Base-by-base conservation (phyloP, 176 grass and related monocot species). In the Chloris gayana region DNA sequence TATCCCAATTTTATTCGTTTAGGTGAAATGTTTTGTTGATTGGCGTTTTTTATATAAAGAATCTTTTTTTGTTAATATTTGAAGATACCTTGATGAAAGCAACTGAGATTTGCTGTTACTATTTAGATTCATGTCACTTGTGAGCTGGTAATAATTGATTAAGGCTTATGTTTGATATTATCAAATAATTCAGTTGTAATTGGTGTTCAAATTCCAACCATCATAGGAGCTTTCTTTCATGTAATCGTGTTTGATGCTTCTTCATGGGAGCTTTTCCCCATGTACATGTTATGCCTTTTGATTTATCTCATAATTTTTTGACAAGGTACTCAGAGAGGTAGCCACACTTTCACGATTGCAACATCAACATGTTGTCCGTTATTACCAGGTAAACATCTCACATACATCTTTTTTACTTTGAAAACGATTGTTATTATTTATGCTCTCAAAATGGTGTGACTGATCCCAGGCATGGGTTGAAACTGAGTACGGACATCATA, bases 331-430 rank as follows among this genome's bases (percentile, higher is more conserved):
- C 89, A 98, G 92, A 91, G 95, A 98, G 88, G 95, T 98, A 89
- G 92, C 92, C 35, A 94, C 95, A 70, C 90, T 98, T 70, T 87
- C 95, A 65, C 84, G 89, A 45, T 87, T 98, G 86, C 95, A 98
- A 70, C 95, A 98, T 88, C 89, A 98, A 70, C 95, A 98, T 94
- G 81, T 94, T 86, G 95, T 98, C 84, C 89, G 95, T 22, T 98
- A 98, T 78, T 94, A 98, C 81, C 95, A 98, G 87, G 92, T 98
- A 67, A 84, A 58, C 60, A 77, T 76, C 77, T 15, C 46, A 37
- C 75, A 78, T 0, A 70, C 66, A 32, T 85, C 14, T 75, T 85
- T 76, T 83, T 64, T 62, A 26, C 42, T 81, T 4, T 3, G 61
- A 69, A 74, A 68, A 38, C 13, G 67, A 65, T 64, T 38, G 21